phyloP scores from a whole-genome alignment of 768 basidiomycete species.

The Xerocomellus chrysenteron region DNA sequence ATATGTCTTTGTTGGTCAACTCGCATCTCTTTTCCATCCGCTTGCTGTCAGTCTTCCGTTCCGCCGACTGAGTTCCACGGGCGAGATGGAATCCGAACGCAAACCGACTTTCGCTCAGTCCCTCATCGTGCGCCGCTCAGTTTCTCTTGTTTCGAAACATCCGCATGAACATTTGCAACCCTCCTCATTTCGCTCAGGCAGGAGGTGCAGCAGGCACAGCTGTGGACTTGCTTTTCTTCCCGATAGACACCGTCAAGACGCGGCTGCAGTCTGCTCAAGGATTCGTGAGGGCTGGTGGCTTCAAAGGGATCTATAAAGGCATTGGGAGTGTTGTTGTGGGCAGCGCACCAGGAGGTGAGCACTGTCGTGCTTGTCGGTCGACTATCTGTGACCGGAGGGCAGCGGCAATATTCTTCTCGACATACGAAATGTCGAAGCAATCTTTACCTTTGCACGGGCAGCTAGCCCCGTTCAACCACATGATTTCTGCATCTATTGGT shows the following conservation, averaged over 20 bases:
- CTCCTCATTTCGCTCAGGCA: conserved; percentile 47
- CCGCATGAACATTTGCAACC: conserved; percentile 12
- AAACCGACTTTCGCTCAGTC: conserved; percentile 47
- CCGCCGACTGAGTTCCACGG: conserved; percentile 1
- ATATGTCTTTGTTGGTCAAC: neutral
- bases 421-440: conserved; percentile 87
- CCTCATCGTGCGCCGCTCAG: conserved; percentile 39
- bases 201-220: conserved; percentile 91
- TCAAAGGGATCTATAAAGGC: conserved; percentile 89
- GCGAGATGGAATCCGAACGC: conserved; percentile 28
- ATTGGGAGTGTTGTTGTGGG: conserved; percentile 93
- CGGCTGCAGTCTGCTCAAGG: conserved; percentile 88
- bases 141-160: conserved; percentile 7
- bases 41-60: conserved; percentile 6
- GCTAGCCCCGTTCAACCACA: conserved; percentile 63
- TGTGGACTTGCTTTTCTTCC: conserved; percentile 95
- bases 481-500: conserved; percentile 57
- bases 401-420: conserved; percentile 96
- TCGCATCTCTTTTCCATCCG: neutral
- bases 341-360: conserved; percentile 89
- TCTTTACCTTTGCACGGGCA: conserved; percentile 59
- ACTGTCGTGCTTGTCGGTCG: neutral
- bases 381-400: conserved; percentile 5
- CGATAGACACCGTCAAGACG: conserved; percentile 96
- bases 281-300: conserved; percentile 82